These are phyloP conservation scores for Auriscalpium orientale DNA, from an alignment of 768 basidiomycete genomes.

Conservation along the genomic window DNA sequence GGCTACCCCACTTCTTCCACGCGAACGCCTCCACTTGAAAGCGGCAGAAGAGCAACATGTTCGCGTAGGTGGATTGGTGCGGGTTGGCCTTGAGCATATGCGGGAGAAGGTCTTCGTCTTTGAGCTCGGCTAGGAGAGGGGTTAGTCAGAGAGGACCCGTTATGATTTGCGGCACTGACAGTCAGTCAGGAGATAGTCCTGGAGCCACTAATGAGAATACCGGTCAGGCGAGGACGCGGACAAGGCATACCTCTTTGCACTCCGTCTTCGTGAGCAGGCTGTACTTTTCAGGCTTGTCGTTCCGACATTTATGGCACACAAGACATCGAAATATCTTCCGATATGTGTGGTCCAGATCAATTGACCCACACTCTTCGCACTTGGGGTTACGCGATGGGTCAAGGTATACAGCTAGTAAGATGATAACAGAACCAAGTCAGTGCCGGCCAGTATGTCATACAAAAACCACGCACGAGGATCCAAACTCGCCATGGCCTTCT, in stretches of 20 bases:
- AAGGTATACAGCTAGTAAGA: slow-evolving; percentile 59
- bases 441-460: background rate
- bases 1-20: slow-evolving; percentile 96
- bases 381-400: slow-evolving; percentile 72
- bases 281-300: slow-evolving; percentile 86
- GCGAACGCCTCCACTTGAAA: slow-evolving; percentile 95
- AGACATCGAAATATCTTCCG: slow-evolving; percentile 75
- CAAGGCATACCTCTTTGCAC: slow-evolving; percentile 74
- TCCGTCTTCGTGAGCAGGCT: slow-evolving; percentile 96
- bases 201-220: background rate
- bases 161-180: slow-evolving; percentile 36
- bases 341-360: slow-evolving; percentile 82
- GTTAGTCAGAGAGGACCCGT: background rate
- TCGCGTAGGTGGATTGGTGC: slow-evolving; percentile 90
- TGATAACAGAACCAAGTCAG: background rate
- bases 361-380: slow-evolving; percentile 79
- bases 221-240: no score
- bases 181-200: slow-evolving; percentile 95
- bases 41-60: slow-evolving; percentile 98
- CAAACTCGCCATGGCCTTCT: slow-evolving; percentile 64
- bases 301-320: slow-evolving; percentile 88
- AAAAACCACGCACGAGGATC: slow-evolving; percentile 57
- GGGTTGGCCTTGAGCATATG: slow-evolving; percentile 93
- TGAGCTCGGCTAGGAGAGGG: slow-evolving; percentile 67
- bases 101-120: slow-evolving; percentile 86